Evolutionary conservation across 2,329 filamentous ascomycete species (phyloP), one percentile per base, ranked within the genome.

Genomic region (Fonsecaea multimorphosa): DNA sequence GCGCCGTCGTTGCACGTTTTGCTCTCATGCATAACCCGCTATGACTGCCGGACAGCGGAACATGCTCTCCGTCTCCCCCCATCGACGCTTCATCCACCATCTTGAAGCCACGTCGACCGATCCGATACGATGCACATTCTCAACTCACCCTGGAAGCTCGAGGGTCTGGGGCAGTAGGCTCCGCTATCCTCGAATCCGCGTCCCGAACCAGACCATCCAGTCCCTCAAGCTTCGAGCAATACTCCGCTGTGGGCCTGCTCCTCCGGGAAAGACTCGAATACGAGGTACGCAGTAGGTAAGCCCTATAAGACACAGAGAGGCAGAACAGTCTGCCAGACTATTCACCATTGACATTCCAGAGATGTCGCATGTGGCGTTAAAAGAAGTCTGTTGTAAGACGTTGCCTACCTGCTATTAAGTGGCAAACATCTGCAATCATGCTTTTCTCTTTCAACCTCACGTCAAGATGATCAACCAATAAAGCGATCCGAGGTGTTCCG

Each of bases 1-100:
- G 34, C 64, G 46, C 38, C 19, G 56, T 62, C 58, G 59, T 63
- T n/a, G 65, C 67, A 69, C 67, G 67, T 69, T 69, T 36, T 49
- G 24, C 22, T 44, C 51, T 46, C 31, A 29, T 66, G 62, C 67
- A 69, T 61, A 58, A 36, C 38, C 29, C 29, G 54, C 59, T 56
- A 64, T 63, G 34, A 63, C 58, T 52, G 31, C 62, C 65, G 53
- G 59, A 46, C 53, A 57, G 59, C 67, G 67, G 65, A 67, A 63
- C 52, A n/a, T 34, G 38, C 60, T 56, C 61, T 62, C 67, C 67
- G 64, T 58, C 58, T 54, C 61, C 34, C 53, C 64, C 29, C 60
- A 55, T 24, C 24, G 29, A 49, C 46, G 32, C 22, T 66, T 40
- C 44, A 29, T 64, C 63, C 60, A 68, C 40, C 59, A 53, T 57